Conservation (phyloP, 495 filamentous ascomycete species). For the Melanomma pulvis-pyrius region DNA sequence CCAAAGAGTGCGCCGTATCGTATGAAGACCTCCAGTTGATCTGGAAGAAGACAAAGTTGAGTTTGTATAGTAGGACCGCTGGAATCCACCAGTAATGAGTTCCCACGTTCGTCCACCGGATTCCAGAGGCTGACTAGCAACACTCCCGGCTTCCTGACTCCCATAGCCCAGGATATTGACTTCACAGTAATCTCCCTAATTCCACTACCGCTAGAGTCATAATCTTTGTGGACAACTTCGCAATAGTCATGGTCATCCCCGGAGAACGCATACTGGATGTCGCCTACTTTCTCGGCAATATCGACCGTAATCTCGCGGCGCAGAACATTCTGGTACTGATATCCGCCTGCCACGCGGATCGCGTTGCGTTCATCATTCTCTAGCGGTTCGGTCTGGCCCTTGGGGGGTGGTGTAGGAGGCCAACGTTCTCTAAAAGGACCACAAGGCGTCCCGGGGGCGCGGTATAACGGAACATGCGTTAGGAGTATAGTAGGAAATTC, state of each 20-base stretch:
- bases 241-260: conserved; percentile 99
- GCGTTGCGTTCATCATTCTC: conserved; percentile 76
- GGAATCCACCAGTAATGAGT: conserved; percentile 47
- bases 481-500: conserved; percentile 83
- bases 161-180: conserved; percentile 92
- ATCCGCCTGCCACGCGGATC: conserved; percentile 72
- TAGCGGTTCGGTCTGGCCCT: conserved; percentile 56
- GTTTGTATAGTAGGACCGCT: conserved; percentile 68
- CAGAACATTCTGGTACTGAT: conserved; percentile 97
- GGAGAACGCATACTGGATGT: conserved; percentile 80
- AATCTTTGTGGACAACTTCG: conserved; percentile 75
- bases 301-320: conserved; percentile 69
- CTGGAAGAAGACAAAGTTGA: conserved; percentile 88
- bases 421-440: conserved; percentile 84
- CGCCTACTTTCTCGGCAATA: conserved; percentile 49
- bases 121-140: conserved; percentile 89
- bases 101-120: conserved; percentile 69
- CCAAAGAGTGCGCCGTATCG: conserved; percentile 67
- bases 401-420: conserved; percentile 67
- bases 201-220: conserved; percentile 59
- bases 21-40: conserved; percentile 80
- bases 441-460: conserved; percentile 78
- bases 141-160: conserved; percentile 87
- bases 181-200: conserved; percentile 94
- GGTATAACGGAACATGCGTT: conserved; percentile 88